Conservation (phyloP, 2,329 filamentous ascomycete species). For the Exophiala dermatitidis region DNA sequence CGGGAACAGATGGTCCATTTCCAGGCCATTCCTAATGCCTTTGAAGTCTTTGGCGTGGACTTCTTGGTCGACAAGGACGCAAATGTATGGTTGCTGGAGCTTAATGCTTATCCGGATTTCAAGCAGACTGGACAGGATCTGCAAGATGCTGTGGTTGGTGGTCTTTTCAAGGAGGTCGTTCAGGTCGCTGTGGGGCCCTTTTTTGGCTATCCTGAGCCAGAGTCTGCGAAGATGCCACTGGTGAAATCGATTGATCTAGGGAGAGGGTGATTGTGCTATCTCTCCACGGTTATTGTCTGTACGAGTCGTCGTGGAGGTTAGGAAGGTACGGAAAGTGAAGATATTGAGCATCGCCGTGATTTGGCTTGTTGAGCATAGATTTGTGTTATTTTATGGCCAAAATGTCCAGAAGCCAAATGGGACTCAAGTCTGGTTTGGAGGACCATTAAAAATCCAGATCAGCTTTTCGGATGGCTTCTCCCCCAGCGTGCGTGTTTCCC, state of each 20-base stretch:
- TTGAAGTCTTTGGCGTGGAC: constrained; percentile 87
- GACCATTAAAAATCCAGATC: no score
- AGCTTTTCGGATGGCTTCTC: no score
- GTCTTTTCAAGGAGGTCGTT: constrained; percentile 69
- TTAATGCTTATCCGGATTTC: constrained; percentile 96
- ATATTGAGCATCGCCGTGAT: no score
- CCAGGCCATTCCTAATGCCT: constrained; percentile 77
- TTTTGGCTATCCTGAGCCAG: constrained; percentile 43
- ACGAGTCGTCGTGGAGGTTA: not conserved
- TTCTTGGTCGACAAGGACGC: constrained; percentile 68
- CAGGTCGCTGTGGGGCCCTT: constrained; percentile 59
- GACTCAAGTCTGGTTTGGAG: no score
- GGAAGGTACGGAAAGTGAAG: not conserved
- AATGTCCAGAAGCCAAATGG: no score
- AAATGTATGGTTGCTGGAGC: constrained; percentile 70
- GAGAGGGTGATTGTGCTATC: no score
- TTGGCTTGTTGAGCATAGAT: no score
- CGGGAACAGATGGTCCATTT: constrained; percentile 82
- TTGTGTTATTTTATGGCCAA: no score
- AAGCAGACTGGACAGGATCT: constrained; percentile 77
- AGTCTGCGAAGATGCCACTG: constrained; percentile 30
- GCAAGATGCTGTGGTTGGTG: constrained; percentile 58
- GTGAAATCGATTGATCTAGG: constrained; percentile 42
- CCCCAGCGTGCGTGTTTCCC: no score
- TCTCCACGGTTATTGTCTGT: not conserved